Evolutionary conservation across 768 basidiomycete species (phyloP), one percentile per base, ranked within the genome.

Genomic region (Baorangia bicolor): DNA sequence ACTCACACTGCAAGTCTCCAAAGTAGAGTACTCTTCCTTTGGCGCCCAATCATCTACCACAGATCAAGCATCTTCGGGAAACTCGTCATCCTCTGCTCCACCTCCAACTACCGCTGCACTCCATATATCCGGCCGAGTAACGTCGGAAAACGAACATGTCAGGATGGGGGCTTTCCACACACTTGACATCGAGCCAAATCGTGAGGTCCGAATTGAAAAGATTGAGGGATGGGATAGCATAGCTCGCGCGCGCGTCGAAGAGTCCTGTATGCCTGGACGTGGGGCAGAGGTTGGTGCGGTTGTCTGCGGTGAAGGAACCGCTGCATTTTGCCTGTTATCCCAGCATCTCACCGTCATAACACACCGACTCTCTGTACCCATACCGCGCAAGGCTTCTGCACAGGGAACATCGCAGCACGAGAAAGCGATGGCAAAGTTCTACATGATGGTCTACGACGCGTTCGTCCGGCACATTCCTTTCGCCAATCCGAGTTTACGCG

Each of bases 271-370:
- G 37, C 94, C 94, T n/a, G 97, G 96, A 25, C 78, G 89, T 62
- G 96, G 97, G 0, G 97, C 97, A 5, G 97, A 99, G 65, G 88
- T 99, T 5, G 97, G 92, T 14, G 97, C 97, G 0, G 81, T 99
- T 23, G 92, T 99, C 5, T 93, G 92, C 61, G 96, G 97, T 33
- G 97, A 99, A 78, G 97, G 97, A 20, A 87, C 84, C 2, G 97
- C 97, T 1, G 88, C 92, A 11, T 90, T 99, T 69, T 98, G 97
- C 71, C 74, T 99, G 30, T 78, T 99, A 14, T 98, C 95, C 2
- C 88, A 98, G 64, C 95, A 98, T 72, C 95, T 98, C 88, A 99
- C 97, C 2, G 78, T 95, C 28, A 87, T 99, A 33, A 77, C 92
- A 5, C 93, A 98, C 67, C 83, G 97, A 21, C 86, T 99, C 51